Base-by-base conservation (phyloP, 805 yeast species). In the Torulaspora maleeae region DNA sequence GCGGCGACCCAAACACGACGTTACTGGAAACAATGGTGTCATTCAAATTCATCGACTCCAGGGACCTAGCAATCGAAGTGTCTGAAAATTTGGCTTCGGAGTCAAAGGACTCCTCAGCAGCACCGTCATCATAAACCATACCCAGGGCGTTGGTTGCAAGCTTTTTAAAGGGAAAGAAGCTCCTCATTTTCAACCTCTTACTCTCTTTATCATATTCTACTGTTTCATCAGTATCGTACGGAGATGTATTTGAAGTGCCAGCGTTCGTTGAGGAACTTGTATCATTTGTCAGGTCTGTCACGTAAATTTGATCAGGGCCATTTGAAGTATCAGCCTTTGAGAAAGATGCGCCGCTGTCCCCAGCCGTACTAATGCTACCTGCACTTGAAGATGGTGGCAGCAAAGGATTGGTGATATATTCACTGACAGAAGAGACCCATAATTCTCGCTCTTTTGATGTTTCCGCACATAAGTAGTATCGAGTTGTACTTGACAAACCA, bases 381-480 rank as follows among this genome's bases (percentile, higher is more conserved):
- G 41, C 32, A 28, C 49, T 51, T 28, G 38, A 27, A 5, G 35
- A 49, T 39, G 40, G 49, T 28, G 30, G 49, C 27, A 20, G 43
- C 24, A 35, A 32, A 10, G 50, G 42, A 13, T 43, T 43, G 17
- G 36, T 64, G 3, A 60, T 57, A 30, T 61, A 55, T 35, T 66
- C 69, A 27, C 73, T 62, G 12, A 76, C 53, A 0, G 70, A 70
- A 13, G 76, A 72, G 7, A 85, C 77, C 93, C 95, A 86, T 8
- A 68, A 68, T 55, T 83, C 90, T 45, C 91, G 74, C 58, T 88
- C 95, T 22, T 72, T 75, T 36, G 83, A 83, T 7, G 83, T 79
- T 60, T 89, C 95, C 2, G 93, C 83, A 63, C 95, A 86, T 43
- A 88, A 75, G 41, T 78, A 74, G 56, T 83, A 86, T 51, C 74